A percentile compares a stretch with the other conserved stretches of the same genome.
Conservation (phyloP, 306 rosid species). For the Nissolia schottii region DNA sequence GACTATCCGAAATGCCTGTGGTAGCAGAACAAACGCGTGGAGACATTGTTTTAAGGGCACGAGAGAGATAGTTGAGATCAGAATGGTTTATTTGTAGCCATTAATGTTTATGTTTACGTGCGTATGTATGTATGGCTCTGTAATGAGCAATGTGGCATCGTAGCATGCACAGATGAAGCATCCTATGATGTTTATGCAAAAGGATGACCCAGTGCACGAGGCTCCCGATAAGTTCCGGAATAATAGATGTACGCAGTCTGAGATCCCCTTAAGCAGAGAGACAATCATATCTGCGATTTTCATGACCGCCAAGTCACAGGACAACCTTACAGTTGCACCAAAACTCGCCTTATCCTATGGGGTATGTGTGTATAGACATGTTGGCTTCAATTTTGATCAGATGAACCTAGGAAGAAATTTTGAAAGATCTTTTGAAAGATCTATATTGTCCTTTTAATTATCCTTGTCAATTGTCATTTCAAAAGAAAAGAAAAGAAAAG, state of each 20-base stretch:
- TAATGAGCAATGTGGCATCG: conserved; percentile 39
- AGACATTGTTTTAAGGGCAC: conserved; percentile 15
- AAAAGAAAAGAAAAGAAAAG: neutral
- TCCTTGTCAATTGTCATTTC: neutral
- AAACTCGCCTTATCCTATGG: no score
- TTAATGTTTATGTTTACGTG: no score
- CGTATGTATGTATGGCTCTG: neutral
- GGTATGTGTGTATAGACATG: neutral
- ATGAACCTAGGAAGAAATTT: neutral
- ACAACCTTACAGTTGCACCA: no score
- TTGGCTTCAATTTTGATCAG: neutral
- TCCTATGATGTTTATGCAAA: neutral
- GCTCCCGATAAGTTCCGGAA: no score
- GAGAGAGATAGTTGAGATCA: neutral
- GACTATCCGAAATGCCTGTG: conserved; percentile 20
- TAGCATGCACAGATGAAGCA: conserved; percentile 10
- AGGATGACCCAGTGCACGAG: no score
- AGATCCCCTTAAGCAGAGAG: no score
- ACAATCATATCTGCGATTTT: no score
- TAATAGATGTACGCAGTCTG: no score
- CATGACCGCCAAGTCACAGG: no score
- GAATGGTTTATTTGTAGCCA: conserved; percentile 15
- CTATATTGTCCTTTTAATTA: neutral
- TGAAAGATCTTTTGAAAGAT: neutral
- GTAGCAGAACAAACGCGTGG: conserved; percentile 38